Evolutionary conservation across 2,329 filamentous ascomycete species (phyloP), one percentile per base, ranked within the genome.

Genomic region (Orbilia brochopaga): DNA sequence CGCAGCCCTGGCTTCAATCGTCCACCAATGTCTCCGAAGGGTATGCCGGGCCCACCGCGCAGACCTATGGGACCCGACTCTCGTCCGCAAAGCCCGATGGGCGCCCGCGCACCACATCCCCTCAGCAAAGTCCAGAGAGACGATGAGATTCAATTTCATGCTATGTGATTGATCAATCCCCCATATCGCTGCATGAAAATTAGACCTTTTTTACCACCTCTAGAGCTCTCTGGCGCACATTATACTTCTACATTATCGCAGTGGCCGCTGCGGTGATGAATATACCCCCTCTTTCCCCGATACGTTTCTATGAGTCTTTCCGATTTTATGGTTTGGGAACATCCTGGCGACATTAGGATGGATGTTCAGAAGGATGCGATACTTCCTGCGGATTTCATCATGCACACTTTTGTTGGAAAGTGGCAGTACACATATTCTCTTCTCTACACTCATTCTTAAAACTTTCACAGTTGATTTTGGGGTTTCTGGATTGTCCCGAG

Each of bases 11-110:
- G 67, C 13, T 61, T 61, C 4, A 72, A 65, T 30, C 67, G 67
- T 21, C 67, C 67, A 32, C 67, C 67, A 27, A 72, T 72, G 67
- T 72, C 67, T 65, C 67, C 67, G 30, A 72, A 72, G 53, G 67
- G 69, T 23, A 66, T 73, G 62, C 69, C 69, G 10, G 69, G 61
- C 37, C 69, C 69, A 46, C 69, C 62, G 53, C 62, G 69, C 21
- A 30, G 62, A 51, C 62, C 69, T 27, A 62, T 55, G 48, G 66
- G 66, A 50, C 51, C 59, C 2, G 69, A 67, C 37, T 73, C 69
- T 17, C 57, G 62, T 21, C 63, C 69, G 37, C 52, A 51, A 27
- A 73, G 63, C 53, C 69, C 69, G 51, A 66, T 73, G 69, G 30
- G 48, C 51, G 60, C 60, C 35, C 69, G 69, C 32, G 27, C 48